Evolutionary conservation across 805 yeast genomes (phyloP).

Genomic region (Candida chauliodis): DNA sequence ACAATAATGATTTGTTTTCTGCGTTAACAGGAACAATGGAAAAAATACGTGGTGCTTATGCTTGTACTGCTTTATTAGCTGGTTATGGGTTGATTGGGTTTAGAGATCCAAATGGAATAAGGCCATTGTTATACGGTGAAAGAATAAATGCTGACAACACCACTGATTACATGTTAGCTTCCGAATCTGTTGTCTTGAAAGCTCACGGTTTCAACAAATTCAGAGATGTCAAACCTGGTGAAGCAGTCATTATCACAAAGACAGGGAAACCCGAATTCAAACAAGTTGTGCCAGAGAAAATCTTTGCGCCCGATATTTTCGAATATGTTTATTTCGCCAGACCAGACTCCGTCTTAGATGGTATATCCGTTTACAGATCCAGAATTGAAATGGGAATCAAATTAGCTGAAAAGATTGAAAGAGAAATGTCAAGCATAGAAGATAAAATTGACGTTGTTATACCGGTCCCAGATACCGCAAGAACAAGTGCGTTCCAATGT

Average conservation of each 20-base stretch:
- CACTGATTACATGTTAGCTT: constrained; percentile 88
- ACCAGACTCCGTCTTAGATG: constrained; percentile 94
- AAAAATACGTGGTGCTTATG: constrained; percentile 92
- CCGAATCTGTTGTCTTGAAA: constrained; percentile 90
- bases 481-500: constrained; percentile 91
- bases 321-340: constrained; percentile 98
- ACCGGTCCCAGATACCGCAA: constrained; percentile 98
- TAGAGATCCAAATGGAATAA: constrained; percentile 95
- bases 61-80: constrained; percentile 91
- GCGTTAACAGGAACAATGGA: constrained; percentile 83
- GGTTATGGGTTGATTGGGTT: constrained; percentile 95
- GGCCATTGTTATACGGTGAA: constrained; percentile 88
- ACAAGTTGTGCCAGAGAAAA: constrained; percentile 75
- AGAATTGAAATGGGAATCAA: constrained; percentile 92
- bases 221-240: constrained; percentile 89
- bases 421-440: constrained; percentile 36
- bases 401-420: constrained; percentile 67
- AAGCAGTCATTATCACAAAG: constrained; percentile 91
- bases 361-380: constrained; percentile 91
- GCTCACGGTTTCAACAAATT: constrained; percentile 82
- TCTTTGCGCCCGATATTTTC: constrained; percentile 92
- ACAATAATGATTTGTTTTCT: constrained; percentile 80
- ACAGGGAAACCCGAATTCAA: constrained; percentile 63
- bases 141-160: constrained; percentile 45
- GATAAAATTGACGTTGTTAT: constrained; percentile 85